Conservation (phyloP, 148 eudicot species). For the Chenopodium album region DNA sequence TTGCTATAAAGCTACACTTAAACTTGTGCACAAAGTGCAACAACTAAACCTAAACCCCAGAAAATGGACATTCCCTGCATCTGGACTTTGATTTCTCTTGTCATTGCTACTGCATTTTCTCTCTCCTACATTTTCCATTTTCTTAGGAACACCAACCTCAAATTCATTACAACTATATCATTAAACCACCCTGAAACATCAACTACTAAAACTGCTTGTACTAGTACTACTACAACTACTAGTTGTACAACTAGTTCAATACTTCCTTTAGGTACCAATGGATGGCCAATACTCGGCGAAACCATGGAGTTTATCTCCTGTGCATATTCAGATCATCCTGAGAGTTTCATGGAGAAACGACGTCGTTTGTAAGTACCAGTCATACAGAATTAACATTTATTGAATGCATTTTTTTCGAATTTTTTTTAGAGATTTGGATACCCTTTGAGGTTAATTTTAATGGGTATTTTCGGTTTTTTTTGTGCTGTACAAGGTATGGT, state of each 20-base stretch:
- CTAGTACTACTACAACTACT: background rate
- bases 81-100: slow-evolving; percentile 19
- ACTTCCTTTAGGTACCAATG: slow-evolving; percentile 60
- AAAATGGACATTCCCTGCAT: slow-evolving; percentile 29
- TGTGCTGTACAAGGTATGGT: slow-evolving; percentile 55
- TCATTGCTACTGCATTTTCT: slow-evolving; percentile 12
- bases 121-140: slow-evolving; percentile 23
- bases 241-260: background rate
- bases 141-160: slow-evolving; percentile 15
- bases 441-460: slow-evolving; percentile 21
- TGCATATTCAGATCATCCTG: slow-evolving; percentile 74
- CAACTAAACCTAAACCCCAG: slow-evolving; percentile 4
- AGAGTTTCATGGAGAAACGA: slow-evolving; percentile 79
- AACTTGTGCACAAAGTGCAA: slow-evolving; percentile 22
- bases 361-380: slow-evolving; percentile 59
- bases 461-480: slow-evolving; percentile 10
- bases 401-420: background rate
- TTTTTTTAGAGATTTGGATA: slow-evolving; percentile 3
- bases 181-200: background rate
- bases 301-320: slow-evolving; percentile 83
- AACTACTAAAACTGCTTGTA: background rate
- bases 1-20: slow-evolving; percentile 22
- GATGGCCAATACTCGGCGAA: slow-evolving; percentile 94
- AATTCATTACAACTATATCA: background rate
- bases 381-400: no score